Evolutionary conservation across 805 yeast genomes (phyloP).

Genomic region (Candida patagonica): DNA sequence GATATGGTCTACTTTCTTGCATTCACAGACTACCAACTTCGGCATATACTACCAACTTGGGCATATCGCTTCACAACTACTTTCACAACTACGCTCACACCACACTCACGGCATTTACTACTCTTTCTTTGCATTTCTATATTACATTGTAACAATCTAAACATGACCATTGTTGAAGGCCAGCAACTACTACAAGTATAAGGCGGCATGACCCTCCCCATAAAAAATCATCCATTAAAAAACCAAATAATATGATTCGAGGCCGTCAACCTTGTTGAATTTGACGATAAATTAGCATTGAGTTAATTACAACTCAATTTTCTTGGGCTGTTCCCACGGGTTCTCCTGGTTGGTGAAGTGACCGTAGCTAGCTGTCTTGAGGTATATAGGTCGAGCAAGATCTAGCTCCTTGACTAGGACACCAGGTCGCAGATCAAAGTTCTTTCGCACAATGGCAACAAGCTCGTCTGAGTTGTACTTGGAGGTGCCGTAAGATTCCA

Average conservation of each 20-base stretch:
- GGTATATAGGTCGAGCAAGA: constrained; percentile 97
- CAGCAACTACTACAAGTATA: too few species aligned
- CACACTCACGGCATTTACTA: too few species aligned
- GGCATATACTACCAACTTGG: too few species aligned
- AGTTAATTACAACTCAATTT: constrained; percentile 29
- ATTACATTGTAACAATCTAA: constrained; percentile 9
- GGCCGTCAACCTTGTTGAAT: constrained; percentile 24
- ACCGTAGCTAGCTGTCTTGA: constrained; percentile 98
- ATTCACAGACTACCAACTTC: too few species aligned
- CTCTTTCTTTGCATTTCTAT: background rate
- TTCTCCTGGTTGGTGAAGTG: constrained; percentile 98
- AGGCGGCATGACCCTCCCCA: too few species aligned
- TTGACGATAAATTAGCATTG: constrained; percentile 7
- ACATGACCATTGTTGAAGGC: constrained; percentile 18
- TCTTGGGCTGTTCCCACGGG: constrained; percentile 95
- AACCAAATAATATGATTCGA: constrained; percentile 3
- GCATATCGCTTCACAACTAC: too few species aligned
- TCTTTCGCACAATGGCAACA: constrained; percentile 81
- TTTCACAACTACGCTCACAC: too few species aligned
- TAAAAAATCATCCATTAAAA: too few species aligned
- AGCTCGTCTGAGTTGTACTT: constrained; percentile 80
- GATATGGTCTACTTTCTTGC: too few species aligned
- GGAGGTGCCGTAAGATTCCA: constrained; percentile 97
- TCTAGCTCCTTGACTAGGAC: constrained; percentile 92
- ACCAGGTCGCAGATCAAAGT: constrained; percentile 99